Percentiles rank a stretch among this genome's conserved stretches.
Conservation (phyloP, 225 moss, liverwort and hornwort species). For the Bryoerythrophyllum caledonicum region DNA sequence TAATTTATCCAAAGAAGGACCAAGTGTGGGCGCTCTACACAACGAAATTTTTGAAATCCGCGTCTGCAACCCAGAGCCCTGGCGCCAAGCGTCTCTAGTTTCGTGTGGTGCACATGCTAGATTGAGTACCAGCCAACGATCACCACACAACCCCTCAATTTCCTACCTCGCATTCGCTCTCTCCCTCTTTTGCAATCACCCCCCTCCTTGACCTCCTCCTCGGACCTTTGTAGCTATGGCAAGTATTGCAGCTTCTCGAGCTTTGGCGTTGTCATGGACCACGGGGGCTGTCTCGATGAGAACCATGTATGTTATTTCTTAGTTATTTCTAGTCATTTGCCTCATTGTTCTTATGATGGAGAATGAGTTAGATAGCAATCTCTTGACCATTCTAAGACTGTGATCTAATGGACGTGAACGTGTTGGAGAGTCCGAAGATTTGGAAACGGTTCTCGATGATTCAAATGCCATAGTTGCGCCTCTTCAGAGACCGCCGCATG, state of each 20-base stretch:
- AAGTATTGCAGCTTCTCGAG: slow-evolving; percentile 41
- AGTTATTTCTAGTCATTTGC: background rate
- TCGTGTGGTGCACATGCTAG: slow-evolving; percentile 23
- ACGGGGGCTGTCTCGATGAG: background rate
- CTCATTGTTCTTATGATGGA: background rate
- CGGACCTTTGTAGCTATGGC: slow-evolving; percentile 21
- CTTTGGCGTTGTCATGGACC: slow-evolving; percentile 39
- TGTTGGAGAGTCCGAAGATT: slow-evolving; percentile 60
- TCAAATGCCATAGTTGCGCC: slow-evolving; percentile 61
- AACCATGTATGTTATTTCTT: too few species aligned
- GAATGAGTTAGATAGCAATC: background rate
- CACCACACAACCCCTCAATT: slow-evolving; percentile 5
- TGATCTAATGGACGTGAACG: slow-evolving; percentile 63
- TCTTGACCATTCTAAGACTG: background rate
- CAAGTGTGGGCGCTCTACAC: slow-evolving; percentile 38
- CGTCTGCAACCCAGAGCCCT: background rate
- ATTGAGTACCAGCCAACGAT: slow-evolving; percentile 21
- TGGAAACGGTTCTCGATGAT: slow-evolving; percentile 69
- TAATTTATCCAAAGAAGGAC: slow-evolving; percentile 34
- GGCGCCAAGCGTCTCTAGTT: background rate
- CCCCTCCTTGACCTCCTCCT: background rate
- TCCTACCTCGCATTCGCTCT: background rate
- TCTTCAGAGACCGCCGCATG: slow-evolving; percentile 88
- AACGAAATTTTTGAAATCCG: background rate
- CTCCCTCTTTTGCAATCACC: background rate